Conservation (phyloP, 2,329 filamentous ascomycete species). For the Diaporthe nobilis region DNA sequence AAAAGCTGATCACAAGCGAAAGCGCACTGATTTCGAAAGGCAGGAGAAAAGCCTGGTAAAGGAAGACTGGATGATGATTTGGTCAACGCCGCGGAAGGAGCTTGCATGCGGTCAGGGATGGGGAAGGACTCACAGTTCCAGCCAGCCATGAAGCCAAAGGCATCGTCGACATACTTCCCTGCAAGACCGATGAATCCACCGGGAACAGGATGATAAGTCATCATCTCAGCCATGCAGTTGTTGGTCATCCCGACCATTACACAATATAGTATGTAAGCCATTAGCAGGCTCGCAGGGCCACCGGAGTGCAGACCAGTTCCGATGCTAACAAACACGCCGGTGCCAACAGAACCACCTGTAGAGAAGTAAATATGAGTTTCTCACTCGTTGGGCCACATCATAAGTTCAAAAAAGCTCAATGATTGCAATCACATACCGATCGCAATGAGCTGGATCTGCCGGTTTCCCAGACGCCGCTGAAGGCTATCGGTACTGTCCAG, state of each 20-base stretch:
- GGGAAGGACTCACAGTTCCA: constrained; percentile 52
- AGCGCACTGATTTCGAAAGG: constrained; percentile 58
- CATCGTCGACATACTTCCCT: constrained; percentile 76
- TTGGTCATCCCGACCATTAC: constrained; percentile 71
- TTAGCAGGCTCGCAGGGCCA: constrained; percentile 64
- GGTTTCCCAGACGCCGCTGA: constrained; percentile 65
- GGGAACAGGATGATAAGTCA: constrained; percentile 71
- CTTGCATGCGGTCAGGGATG: too few species aligned
- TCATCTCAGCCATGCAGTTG: constrained; percentile 77
- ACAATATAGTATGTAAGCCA: constrained; percentile 71
- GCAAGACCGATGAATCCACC: constrained; percentile 76
- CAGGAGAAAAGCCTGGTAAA: constrained; percentile 57
- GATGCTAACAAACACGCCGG: constrained; percentile 73
- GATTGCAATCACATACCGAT: constrained; percentile 54
- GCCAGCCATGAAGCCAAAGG: constrained; percentile 69
- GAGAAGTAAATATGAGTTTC: too few species aligned
- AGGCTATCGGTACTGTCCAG: constrained; percentile 44
- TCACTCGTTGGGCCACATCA: too few species aligned
- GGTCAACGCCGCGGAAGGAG: too few species aligned
- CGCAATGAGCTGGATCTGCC: constrained; percentile 71
- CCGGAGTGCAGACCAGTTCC: constrained; percentile 64
- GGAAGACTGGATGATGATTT: constrained; percentile 45
- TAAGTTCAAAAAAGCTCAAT: too few species aligned
- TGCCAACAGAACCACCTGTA: constrained; percentile 65
- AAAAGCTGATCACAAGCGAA: constrained; percentile 60